Base-by-base conservation (phyloP, 2,329 filamentous ascomycete species). In the Xylaria sp. region DNA sequence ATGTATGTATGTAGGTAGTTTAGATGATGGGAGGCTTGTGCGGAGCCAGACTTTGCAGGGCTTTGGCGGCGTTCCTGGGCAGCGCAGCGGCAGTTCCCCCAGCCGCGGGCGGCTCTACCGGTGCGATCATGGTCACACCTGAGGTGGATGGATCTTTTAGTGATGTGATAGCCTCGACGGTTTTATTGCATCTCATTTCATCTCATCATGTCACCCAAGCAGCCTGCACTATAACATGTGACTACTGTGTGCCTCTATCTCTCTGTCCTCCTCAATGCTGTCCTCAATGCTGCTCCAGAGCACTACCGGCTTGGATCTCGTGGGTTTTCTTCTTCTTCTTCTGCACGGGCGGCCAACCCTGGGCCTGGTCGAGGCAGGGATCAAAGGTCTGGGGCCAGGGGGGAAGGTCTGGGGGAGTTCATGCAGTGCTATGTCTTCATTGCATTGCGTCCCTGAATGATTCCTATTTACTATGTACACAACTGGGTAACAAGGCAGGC, bases 131-230 rank as follows among this genome's bases (percentile, higher is more conserved):
- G 37, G 57, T 60, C 60, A 51, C 57, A 57, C 60, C 53, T 62
- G 7, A 54, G 54, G 54, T 56, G 50, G 57, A 48, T 39, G 54
- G 50, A 56, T 47, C 21, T 56, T 56, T 47, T 52, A 56, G 59
- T 48, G 57, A 62, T 59, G 59, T 62, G 57, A 62, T 56, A 57
- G 56, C 54, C 52, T 52, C 19, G 50, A 44, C 34, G 19, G 44
- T 58, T 61, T 61, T 47, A 61, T 61, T 60, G 52, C 53, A 54
- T 18, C 48, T 61, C 58, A 61, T 61, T 58, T 60, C 43, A 60
- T 44, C 52, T 61, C 58, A 56, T 61, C 58, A 58, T 54, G 48
- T 54, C 58, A 37, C 51, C 47, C 46, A n/a, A n/a, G n/a, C n/a
- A n/a, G n/a, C n/a, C n/a, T n/a, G n/a, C n/a, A n/a, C n/a, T n/a